Conservation (phyloP, 2,329 filamentous ascomycete genomes). For the Ceratocystis diversiconidia region DNA sequence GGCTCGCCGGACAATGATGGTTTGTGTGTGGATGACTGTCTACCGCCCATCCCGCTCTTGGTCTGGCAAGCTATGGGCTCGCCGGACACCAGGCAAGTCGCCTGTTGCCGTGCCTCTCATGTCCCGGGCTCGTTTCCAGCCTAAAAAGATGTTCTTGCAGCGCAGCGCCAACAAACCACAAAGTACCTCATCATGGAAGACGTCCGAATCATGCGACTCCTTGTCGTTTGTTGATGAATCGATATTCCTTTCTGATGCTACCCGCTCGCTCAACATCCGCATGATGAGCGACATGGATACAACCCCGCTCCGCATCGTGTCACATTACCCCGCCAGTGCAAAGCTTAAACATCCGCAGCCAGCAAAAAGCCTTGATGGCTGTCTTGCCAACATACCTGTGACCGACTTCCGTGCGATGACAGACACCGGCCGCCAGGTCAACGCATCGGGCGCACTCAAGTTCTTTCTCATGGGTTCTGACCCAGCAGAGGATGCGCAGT, state of each 20-base stretch:
- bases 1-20: conserved; percentile 17
- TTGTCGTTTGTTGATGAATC: background rate
- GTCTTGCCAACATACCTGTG: conserved; percentile 11
- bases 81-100: conserved; percentile 14
- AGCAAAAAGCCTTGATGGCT: conserved; percentile 13
- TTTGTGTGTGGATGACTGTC: conserved; percentile 19
- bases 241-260: background rate
- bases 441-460: conserved; percentile 14
- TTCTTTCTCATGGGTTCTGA: conserved; percentile 17
- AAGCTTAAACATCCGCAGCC: conserved; percentile 13
- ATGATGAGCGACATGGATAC: conserved; percentile 14
- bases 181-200: conserved; percentile 1
- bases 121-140: conserved; percentile 17
- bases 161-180: conserved; percentile 1
- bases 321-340: conserved; percentile 16
- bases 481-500: conserved; percentile 12
- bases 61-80: conserved; percentile 13
- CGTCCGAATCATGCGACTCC: background rate
- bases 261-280: conserved; percentile 13
- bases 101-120: conserved; percentile 18
- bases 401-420: conserved; percentile 10
- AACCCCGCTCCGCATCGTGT: conserved; percentile 15
- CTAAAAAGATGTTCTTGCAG: conserved; percentile 19
- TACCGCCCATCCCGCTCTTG: conserved; percentile 14
- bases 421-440: conserved; percentile 3